Evolutionary conservation across 2,329 filamentous ascomycete species (phyloP).

Genomic region (Metarhizium anisopliae): DNA sequence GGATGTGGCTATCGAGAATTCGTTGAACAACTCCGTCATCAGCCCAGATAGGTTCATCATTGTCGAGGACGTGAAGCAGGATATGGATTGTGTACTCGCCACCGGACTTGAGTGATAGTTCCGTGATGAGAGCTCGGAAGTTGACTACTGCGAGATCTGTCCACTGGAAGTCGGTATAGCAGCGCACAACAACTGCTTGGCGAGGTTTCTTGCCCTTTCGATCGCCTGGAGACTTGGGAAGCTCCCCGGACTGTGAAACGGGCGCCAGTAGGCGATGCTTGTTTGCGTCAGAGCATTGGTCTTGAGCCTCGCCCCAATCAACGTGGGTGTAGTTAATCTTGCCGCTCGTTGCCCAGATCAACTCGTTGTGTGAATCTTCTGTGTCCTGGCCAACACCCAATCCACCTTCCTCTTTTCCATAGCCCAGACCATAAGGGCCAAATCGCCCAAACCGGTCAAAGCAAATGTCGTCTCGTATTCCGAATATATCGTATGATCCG

Average conservation of each 20-base stretch:
- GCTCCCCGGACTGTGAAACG: constrained; percentile 29
- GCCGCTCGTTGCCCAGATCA: constrained; percentile 45
- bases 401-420: constrained; percentile 64
- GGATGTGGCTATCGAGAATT: constrained; percentile 56
- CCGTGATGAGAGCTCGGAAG: constrained; percentile 71
- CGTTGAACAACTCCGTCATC: constrained; percentile 65
- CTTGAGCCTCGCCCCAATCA: constrained; percentile 47
- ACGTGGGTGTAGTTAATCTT: constrained; percentile 47
- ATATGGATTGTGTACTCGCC: constrained; percentile 80
- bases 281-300: constrained; percentile 50
- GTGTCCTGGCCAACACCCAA: constrained; percentile 62
- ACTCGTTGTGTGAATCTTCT: constrained; percentile 58
- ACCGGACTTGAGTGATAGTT: constrained; percentile 67
- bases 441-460: constrained; percentile 82
- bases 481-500: constrained; percentile 67
- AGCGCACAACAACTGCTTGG: constrained; percentile 70
- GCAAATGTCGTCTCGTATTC: constrained; percentile 68
- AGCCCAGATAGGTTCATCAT: constrained; percentile 71
- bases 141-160: constrained; percentile 71
- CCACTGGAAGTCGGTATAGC: constrained; percentile 72
- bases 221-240: constrained; percentile 13
- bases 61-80: constrained; percentile 75
- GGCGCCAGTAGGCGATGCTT: constrained; percentile 45
- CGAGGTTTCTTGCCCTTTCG: constrained; percentile 38
- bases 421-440: constrained; percentile 81